Evolutionary conservation across 805 yeast species (phyloP).

Genomic region (Vanderwaltozyma verrucispora): DNA sequence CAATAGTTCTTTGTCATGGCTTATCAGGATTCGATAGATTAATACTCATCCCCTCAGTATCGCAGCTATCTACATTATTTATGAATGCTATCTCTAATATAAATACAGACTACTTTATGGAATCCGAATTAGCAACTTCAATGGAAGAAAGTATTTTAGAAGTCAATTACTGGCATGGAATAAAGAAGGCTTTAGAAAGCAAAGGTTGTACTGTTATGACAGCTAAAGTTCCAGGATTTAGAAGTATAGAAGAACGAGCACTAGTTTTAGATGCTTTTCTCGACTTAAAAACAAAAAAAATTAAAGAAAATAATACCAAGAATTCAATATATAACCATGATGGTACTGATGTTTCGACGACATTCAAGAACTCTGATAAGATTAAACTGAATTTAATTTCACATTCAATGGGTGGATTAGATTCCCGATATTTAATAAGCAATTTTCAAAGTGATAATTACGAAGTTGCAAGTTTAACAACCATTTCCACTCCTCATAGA

Average conservation of each 20-base stretch:
- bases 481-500: slow-evolving; percentile 80
- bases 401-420: slow-evolving; percentile 94
- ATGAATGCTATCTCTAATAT: slow-evolving; percentile 9
- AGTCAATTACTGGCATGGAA: slow-evolving; percentile 76
- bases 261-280: slow-evolving; percentile 43
- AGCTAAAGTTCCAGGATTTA: slow-evolving; percentile 78
- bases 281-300: slow-evolving; percentile 15
- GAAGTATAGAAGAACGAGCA: slow-evolving; percentile 63
- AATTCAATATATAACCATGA: slow-evolving; percentile 6
- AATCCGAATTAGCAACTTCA: slow-evolving; percentile 6
- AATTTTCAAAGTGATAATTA: slow-evolving; percentile 36
- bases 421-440: slow-evolving; percentile 65
- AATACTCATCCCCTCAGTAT: slow-evolving; percentile 34
- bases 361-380: slow-evolving; percentile 7
- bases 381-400: slow-evolving; percentile 65
- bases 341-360: slow-evolving; percentile 2
- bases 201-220: slow-evolving; percentile 61
- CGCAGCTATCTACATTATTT: slow-evolving; percentile 21
- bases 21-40: slow-evolving; percentile 68
- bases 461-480: slow-evolving; percentile 64
- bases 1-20: slow-evolving; percentile 81
- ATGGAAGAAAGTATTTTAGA: slow-evolving; percentile 23
- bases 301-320: slow-evolving; percentile 11
- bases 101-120: slow-evolving; percentile 15
- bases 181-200: slow-evolving; percentile 45